Evolutionary conservation across 768 basidiomycete genomes (phyloP).

Genomic region (Exsudoporus frostii): DNA sequence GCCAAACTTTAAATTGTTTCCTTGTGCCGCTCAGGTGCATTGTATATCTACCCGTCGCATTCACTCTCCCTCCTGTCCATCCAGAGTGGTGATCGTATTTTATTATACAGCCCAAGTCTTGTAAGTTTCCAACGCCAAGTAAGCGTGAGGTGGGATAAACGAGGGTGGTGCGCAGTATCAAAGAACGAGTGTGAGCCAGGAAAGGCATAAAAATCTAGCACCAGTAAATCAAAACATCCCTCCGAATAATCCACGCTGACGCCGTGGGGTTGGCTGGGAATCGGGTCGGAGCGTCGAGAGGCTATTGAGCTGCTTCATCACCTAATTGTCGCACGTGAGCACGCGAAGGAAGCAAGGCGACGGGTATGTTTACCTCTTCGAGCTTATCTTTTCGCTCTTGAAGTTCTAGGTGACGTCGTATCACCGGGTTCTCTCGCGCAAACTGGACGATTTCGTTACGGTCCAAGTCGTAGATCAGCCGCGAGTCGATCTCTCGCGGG

Average conservation of each 20-base stretch:
- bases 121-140: neutral
- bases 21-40: neutral
- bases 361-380: conserved; percentile 64
- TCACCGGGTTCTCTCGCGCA: conserved; percentile 91
- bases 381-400: conserved; percentile 98
- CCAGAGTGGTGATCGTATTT: conserved; percentile 18
- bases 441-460: conserved; percentile 86
- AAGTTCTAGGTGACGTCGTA: conserved; percentile 83
- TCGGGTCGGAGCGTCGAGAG: conserved; percentile 86
- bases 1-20: conserved; percentile 39
- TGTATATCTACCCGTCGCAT: neutral
- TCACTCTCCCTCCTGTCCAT: neutral
- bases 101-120: conserved; percentile 13
- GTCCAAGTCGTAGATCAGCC: conserved; percentile 90
- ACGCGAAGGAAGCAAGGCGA: neutral
- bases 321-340: conserved; percentile 42
- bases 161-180: neutral
- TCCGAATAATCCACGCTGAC: conserved; percentile 78
- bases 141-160: neutral
- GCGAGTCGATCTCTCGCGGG: conserved; percentile 94
- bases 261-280: conserved; percentile 66
- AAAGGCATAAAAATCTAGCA: neutral
- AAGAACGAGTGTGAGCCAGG: conserved; percentile 10
- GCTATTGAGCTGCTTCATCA: conserved; percentile 94
- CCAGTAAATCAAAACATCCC: conserved; percentile 57